Percentiles rank a stretch among this genome's conserved stretches.
phyloP scores from a whole-genome alignment of 2,329 filamentous ascomycete genomes.

The Clarireedia hainanense region DNA sequence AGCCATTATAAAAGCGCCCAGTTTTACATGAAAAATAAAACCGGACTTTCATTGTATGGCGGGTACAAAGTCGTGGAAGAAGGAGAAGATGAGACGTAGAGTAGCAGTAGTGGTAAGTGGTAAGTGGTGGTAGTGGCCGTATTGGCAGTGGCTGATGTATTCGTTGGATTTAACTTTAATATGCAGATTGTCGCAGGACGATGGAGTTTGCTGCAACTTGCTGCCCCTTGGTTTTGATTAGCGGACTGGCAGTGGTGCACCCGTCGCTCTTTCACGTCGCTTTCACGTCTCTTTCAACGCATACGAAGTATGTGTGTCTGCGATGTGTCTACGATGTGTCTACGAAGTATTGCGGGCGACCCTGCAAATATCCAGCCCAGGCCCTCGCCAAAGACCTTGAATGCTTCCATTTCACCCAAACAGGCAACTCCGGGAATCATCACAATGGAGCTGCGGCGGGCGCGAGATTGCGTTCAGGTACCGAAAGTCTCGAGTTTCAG shows the following conservation, averaged over 20 bases:
- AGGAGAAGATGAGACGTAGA: not conserved
- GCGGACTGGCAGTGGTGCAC: not conserved
- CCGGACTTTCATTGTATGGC: constrained; percentile 6
- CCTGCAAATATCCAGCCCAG: too few relatives aligned
- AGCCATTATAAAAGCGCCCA: constrained; percentile 27
- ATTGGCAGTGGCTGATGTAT: constrained; percentile 3
- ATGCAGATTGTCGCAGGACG: constrained; percentile 6
- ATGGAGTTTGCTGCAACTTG: not conserved
- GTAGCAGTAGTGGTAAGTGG: not conserved
- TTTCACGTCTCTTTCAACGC: not conserved
- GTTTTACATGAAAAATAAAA: constrained; percentile 15
- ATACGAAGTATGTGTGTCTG: too few relatives aligned
- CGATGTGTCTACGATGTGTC: too few relatives aligned
- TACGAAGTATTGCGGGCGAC: too few relatives aligned
- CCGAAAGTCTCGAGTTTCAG: too few relatives aligned
- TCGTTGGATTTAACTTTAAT: constrained; percentile 6
- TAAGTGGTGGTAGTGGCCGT: not conserved
- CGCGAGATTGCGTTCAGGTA: too few relatives aligned
- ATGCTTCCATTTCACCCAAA: too few relatives aligned
- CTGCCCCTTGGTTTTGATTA: not conserved
- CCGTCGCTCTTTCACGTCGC: too few relatives aligned
- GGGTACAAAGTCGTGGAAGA: not conserved
- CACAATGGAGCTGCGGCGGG: too few relatives aligned
- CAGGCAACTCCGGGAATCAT: too few relatives aligned
- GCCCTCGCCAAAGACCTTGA: too few relatives aligned